Conservation (phyloP, 2,329 filamentous ascomycete genomes). For the Trematosphaeria pertusa region DNA sequence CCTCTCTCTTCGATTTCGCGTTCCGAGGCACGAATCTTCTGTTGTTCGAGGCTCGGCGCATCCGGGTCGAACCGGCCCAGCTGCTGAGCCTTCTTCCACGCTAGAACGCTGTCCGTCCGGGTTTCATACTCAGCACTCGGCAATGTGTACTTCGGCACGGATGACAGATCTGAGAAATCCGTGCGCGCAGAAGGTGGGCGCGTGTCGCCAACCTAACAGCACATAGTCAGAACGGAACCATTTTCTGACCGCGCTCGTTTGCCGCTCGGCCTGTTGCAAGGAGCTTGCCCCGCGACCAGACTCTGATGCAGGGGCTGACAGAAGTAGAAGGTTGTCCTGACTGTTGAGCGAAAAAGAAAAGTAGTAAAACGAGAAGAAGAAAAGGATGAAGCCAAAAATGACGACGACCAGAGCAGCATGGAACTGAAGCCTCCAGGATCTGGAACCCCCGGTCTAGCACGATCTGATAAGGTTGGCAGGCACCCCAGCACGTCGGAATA, state of each 20-base stretch:
- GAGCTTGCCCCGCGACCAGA: slow-evolving; percentile 6
- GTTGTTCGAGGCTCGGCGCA: slow-evolving; percentile 75
- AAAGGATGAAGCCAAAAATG: too few species aligned
- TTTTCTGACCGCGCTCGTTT: slow-evolving; percentile 17
- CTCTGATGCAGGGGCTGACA: slow-evolving; percentile 23
- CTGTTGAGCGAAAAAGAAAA: slow-evolving; percentile 12
- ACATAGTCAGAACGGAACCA: slow-evolving; percentile 29
- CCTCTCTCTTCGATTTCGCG: slow-evolving; percentile 74
- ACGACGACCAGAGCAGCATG: too few species aligned
- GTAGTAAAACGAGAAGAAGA: slow-evolving; percentile 1
- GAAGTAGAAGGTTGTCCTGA: slow-evolving; percentile 11
- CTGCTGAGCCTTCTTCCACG: slow-evolving; percentile 95
- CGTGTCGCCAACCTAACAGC: slow-evolving; percentile 74
- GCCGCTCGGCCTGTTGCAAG: slow-evolving; percentile 20
- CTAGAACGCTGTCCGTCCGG: slow-evolving; percentile 85
- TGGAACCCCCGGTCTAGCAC: not conserved
- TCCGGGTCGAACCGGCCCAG: slow-evolving; percentile 95
- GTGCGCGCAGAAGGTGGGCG: slow-evolving; percentile 76
- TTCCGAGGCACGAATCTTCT: slow-evolving; percentile 72
- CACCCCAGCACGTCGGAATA: not conserved
- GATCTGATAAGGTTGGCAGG: not conserved
- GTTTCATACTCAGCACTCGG: slow-evolving; percentile 85
- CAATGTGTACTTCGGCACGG: slow-evolving; percentile 89
- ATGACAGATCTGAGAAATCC: slow-evolving; percentile 81
- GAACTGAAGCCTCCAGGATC: too few species aligned